Percentiles rank a stretch among this genome's conserved stretches.
Evolutionary conservation across 2,329 filamentous ascomycete species (phyloP).

Genomic region (Elsinoe arachidis): DNA sequence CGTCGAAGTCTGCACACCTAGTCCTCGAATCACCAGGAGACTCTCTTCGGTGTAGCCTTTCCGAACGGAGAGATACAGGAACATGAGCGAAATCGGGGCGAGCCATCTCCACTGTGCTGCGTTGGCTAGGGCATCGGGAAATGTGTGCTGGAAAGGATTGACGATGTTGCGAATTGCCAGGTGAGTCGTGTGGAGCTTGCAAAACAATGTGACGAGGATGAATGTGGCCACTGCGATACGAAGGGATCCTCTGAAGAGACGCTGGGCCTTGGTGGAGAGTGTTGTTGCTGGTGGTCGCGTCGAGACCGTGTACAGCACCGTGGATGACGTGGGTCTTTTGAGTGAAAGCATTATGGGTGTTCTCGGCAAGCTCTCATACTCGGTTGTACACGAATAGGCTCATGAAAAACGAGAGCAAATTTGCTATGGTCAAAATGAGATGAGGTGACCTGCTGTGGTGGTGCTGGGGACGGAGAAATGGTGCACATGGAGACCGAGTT

Average conservation of each 20-base stretch:
- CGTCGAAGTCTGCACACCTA: constrained; percentile 82
- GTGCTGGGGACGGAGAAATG: too few species aligned
- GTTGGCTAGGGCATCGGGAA: constrained; percentile 10
- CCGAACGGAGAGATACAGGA: constrained; percentile 21
- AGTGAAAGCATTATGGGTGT: constrained; percentile 31
- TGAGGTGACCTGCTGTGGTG: too few species aligned
- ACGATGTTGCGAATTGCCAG: background rate
- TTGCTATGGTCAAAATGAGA: too few species aligned
- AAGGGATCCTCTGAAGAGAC: constrained; percentile 36
- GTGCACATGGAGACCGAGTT: too few species aligned
- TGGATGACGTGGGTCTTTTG: constrained; percentile 57
- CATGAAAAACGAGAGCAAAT: too few species aligned
- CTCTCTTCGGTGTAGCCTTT: constrained; percentile 57
- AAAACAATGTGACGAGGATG: constrained; percentile 26
- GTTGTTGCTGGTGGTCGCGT: constrained; percentile 54
- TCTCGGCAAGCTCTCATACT: too few species aligned
- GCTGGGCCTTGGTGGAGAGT: constrained; percentile 37
- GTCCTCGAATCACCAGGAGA: constrained; percentile 74
- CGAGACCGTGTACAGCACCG: constrained; percentile 86
- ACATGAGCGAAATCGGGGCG: constrained; percentile 25
- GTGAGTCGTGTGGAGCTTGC: constrained; percentile 18
- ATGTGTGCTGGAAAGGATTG: constrained; percentile 12
- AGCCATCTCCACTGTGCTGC: constrained; percentile 33
- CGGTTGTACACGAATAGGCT: too few species aligned
- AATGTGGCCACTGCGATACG: constrained; percentile 37